Base-by-base conservation (phyloP, 2,329 filamentous ascomycete species). In the Botryotinia globosa region DNA sequence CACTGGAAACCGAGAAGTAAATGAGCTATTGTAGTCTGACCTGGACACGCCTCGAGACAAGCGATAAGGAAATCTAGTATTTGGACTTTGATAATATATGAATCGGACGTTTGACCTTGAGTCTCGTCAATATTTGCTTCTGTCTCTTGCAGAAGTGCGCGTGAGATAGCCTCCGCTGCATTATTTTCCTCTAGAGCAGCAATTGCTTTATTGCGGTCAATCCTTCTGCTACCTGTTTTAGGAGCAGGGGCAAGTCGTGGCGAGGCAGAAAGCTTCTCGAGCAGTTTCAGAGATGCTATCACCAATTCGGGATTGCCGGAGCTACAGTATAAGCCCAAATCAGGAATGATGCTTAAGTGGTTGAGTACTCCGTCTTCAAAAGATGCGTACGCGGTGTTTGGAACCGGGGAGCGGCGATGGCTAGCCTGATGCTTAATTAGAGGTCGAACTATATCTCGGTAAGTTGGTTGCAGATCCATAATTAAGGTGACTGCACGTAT, bases 281-380 rank as follows among this genome's bases (percentile, higher is more conserved):
- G 84, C 6, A 99, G 86, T 74, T 91, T 90, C 73, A 99, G 85
- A 58, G 94, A 95, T 22, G 90, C 90, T 74, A 97, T 85, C 0
- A 93, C 93, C 70, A 99, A 85, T 22, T 92, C 89, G 51, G 93
- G 88, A 78, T 98, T 93, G 0, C 92, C 92, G 71, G 94, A 91
- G 22, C 94, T 92, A 77, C 94, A 95, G 81, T 96, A 98, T 45
- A 93, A 88, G 44, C 94, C 94, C 37, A 99, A 85, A 76, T 96
- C 91, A 5, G 94, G 90, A 58, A 98, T 88, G 10, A 97, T 84
- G 59, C 88, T 86, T 42, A 99, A 84, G 77, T 96, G 91, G 73
- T 91, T 94, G 56, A 97, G 86, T 32, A 99, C 85, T 12, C 93
- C 94, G 79, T 99, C 97, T 80, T 98, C 95, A 78, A 99, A 95